Conservation (phyloP, 2,329 filamentous ascomycete species). For the Niveomyces coronatus region DNA sequence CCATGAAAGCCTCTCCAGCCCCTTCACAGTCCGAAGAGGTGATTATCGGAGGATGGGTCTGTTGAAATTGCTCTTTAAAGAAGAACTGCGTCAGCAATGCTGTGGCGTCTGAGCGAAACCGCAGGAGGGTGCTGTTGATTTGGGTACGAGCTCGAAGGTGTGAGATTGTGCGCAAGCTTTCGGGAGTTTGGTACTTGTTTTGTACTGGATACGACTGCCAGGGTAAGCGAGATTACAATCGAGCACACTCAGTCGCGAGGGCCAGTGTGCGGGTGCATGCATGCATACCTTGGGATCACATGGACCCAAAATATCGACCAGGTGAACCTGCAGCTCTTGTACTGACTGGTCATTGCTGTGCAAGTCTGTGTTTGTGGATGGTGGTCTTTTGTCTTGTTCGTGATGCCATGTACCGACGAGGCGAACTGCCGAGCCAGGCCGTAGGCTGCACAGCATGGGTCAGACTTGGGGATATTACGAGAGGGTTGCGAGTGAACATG, state of each 20-base stretch:
- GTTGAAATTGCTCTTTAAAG: slow-evolving; percentile 56
- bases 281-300: slow-evolving; percentile 67
- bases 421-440: slow-evolving; percentile 70
- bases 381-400: slow-evolving; percentile 5
- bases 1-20: slow-evolving; percentile 82
- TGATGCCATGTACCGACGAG: slow-evolving; percentile 64
- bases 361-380: not conserved
- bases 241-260: not conserved
- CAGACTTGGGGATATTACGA: slow-evolving; percentile 18
- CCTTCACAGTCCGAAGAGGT: slow-evolving; percentile 97
- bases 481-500: slow-evolving; percentile 14
- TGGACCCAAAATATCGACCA: slow-evolving; percentile 60
- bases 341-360: slow-evolving; percentile 9
- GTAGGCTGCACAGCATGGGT: slow-evolving; percentile 45
- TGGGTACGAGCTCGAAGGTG: slow-evolving; percentile 78
- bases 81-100: slow-evolving; percentile 69
- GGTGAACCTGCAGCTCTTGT: slow-evolving; percentile 68
- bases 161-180: slow-evolving; percentile 79
- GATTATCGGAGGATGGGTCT: slow-evolving; percentile 87
- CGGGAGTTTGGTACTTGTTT: slow-evolving; percentile 87
- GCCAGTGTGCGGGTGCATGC: not conserved
- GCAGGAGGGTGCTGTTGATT: slow-evolving; percentile 68
- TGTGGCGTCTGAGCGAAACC: slow-evolving; percentile 73
- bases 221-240: not conserved
- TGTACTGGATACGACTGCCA: slow-evolving; percentile 79